These are phyloP conservation scores for Limnanthes douglasii DNA, from an alignment of 345 rosid genomes.

Conservation along the genomic window DNA sequence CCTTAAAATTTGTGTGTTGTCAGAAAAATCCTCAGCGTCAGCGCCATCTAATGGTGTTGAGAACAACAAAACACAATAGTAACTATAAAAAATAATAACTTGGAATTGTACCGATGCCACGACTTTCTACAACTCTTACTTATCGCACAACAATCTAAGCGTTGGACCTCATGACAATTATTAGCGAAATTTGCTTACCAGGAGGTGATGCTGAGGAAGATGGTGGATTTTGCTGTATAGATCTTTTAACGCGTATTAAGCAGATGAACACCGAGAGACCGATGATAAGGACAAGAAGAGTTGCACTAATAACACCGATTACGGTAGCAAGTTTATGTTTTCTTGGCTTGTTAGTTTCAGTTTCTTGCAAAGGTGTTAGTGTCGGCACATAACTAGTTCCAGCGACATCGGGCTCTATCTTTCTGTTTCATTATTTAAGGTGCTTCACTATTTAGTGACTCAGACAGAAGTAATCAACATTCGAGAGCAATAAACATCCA, in stretches of 20 bases:
- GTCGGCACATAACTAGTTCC: slow-evolving; percentile 21
- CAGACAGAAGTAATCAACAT: not conserved
- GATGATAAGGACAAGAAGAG: slow-evolving; percentile 19
- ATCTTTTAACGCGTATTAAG: slow-evolving; percentile 21
- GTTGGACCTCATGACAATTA: not conserved
- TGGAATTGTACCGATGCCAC: too few species aligned
- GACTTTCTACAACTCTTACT: too few species aligned
- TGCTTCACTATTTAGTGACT: slow-evolving; percentile 11
- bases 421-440: slow-evolving; percentile 12
- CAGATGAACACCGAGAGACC: slow-evolving; percentile 20
- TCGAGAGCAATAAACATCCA: not conserved
- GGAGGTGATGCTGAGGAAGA: slow-evolving; percentile 23
- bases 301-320: slow-evolving; percentile 21
- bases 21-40: not conserved
- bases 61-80: too few species aligned
- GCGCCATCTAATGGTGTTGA: too few species aligned
- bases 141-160: too few species aligned
- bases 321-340: slow-evolving; percentile 22
- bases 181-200: slow-evolving; percentile 9
- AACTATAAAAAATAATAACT: too few species aligned
- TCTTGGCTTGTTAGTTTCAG: slow-evolving; percentile 14
- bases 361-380: slow-evolving; percentile 16
- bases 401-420: slow-evolving; percentile 11
- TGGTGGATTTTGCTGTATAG: slow-evolving; percentile 12
- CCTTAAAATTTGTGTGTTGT: slow-evolving; percentile 7